Evolutionary conservation across 2,329 filamentous ascomycete genomes (phyloP).

Genomic region (Dendrostoma leiphaemia): DNA sequence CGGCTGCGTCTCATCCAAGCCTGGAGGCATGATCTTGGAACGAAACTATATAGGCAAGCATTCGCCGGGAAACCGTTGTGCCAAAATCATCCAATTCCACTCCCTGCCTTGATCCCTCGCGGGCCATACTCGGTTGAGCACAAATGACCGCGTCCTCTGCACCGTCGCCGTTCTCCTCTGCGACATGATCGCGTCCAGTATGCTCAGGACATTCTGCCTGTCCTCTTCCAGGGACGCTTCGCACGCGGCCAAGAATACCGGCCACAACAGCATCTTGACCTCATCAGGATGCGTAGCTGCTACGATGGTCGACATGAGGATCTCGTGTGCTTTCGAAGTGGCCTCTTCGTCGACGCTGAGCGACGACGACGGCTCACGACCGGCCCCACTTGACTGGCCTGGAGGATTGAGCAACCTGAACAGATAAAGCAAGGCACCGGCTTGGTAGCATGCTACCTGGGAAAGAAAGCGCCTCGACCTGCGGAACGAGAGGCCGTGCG

Average conservation of each 20-base stretch:
- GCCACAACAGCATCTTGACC: constrained; percentile 29
- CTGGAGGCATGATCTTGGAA: too few species aligned
- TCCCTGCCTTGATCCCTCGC: constrained; percentile 25
- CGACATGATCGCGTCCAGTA: constrained; percentile 26
- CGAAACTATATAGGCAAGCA: constrained; percentile 30
- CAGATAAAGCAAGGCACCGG: constrained; percentile 27
- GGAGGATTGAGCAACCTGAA: constrained; percentile 26
- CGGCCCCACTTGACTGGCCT: too few species aligned
- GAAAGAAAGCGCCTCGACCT: constrained; percentile 26
- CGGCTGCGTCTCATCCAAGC: too few species aligned
- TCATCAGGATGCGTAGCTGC: constrained; percentile 20
- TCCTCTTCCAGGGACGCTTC: constrained; percentile 26
- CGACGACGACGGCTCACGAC: background rate
- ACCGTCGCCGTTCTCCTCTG: constrained; percentile 27
- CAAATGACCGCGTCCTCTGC: constrained; percentile 25
- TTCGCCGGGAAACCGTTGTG: constrained; percentile 26
- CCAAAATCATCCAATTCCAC: constrained; percentile 31
- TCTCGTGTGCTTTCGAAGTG: constrained; percentile 26
- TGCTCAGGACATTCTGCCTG: constrained; percentile 21
- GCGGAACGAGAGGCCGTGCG: constrained; percentile 23
- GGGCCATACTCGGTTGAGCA: constrained; percentile 27
- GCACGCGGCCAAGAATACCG: constrained; percentile 28
- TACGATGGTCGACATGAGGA: constrained; percentile 25
- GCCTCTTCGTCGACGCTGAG: constrained; percentile 21
- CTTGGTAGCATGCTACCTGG: constrained; percentile 27